Evolutionary conservation across 2,329 filamentous ascomycete genomes (phyloP).

Genomic region (Fusarium stilboides): DNA sequence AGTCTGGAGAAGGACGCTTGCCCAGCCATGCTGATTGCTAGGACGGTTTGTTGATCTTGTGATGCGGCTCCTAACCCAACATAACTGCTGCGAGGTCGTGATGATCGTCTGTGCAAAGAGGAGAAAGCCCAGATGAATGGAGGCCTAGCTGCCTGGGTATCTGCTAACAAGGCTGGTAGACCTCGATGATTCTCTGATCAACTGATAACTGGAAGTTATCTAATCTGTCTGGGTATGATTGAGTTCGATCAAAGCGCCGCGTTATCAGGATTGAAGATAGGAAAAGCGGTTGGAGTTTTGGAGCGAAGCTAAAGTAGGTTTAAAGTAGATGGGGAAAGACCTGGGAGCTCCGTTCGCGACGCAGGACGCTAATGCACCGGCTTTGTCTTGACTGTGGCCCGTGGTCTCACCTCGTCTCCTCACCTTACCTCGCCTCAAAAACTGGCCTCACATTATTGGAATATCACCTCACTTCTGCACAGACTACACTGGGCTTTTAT

Average conservation of each 20-base stretch:
- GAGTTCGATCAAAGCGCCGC: background rate
- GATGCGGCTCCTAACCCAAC: constrained; percentile 10
- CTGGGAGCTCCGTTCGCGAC: constrained; percentile 31
- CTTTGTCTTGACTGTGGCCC: constrained; percentile 38
- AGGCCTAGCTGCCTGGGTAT: background rate
- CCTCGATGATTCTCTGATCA: too few relatives aligned
- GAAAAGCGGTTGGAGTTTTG: constrained; percentile 20
- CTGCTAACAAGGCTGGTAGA: too few relatives aligned
- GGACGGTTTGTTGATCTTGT: constrained; percentile 19
- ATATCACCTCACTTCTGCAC: constrained; percentile 23
- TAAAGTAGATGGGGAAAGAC: constrained; percentile 24
- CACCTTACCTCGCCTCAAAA: constrained; percentile 35
- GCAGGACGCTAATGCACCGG: constrained; percentile 47
- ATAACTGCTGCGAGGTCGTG: background rate
- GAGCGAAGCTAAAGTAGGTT: constrained; percentile 7
- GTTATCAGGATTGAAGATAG: constrained; percentile 11
- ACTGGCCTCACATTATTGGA: constrained; percentile 30
- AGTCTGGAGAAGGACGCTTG: constrained; percentile 29
- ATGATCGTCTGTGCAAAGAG: background rate
- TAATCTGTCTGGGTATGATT: background rate
- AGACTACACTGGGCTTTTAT: background rate
- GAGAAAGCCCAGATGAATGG: background rate
- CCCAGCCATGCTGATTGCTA: constrained; percentile 18
- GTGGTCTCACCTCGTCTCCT: constrained; percentile 32
- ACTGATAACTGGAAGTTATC: background rate